Base-by-base conservation (phyloP, 177 flowering plant genomes). In the Vitis hybrid region DNA sequence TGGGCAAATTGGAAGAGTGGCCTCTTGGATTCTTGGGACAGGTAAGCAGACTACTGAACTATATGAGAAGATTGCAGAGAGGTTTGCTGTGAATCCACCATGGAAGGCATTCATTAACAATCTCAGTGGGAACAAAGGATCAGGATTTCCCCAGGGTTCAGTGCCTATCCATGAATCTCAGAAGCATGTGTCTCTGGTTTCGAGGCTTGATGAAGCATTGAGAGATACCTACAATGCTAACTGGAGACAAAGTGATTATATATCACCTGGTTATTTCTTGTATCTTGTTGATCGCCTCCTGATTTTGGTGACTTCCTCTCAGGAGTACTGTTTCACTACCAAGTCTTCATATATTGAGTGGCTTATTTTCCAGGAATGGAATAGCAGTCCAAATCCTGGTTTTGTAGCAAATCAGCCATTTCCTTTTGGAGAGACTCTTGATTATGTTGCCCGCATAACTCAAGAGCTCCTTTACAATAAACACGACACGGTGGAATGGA, bases 1-100 rank as follows among this genome's bases (percentile, higher is more conserved):
- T 58, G 60, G 70, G 54, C 18, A 30, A 39, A 60, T 75, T n/a
- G 78, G 78, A 50, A 32, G 48, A 7, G 26, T 75, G 1, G 67
- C 19, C 4, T 50, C 58, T 63, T 11, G 52, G 13, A 51, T 71
- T 14, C 62, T 75, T 56, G 78, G 74, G n/a, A 32, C 34, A 11
- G 58, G 70, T 19, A 70, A 57, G 50, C 63, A 66, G 1, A 18
- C 2, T 4, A 6, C 26, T 21, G 67, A 63, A 14, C n/a, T 67
- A 6, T 67, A 15, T 48, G 52, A 26, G 23, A n/a, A 50, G 18
- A 34, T 74, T 64, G 17, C 2, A 10, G 11, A 48, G 8, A 30
- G 50, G 15, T 64, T 74, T 30, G 52, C 58, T 3, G 21, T 17
- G 19, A 51, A 48, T n/a, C 18, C 9, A 63, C 57, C 61, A 11